Evolutionary conservation across 306 rosid genomes (phyloP), one percentile per base, ranked within the genome.

Genomic region (Cyamopsis tetragonoloba): DNA sequence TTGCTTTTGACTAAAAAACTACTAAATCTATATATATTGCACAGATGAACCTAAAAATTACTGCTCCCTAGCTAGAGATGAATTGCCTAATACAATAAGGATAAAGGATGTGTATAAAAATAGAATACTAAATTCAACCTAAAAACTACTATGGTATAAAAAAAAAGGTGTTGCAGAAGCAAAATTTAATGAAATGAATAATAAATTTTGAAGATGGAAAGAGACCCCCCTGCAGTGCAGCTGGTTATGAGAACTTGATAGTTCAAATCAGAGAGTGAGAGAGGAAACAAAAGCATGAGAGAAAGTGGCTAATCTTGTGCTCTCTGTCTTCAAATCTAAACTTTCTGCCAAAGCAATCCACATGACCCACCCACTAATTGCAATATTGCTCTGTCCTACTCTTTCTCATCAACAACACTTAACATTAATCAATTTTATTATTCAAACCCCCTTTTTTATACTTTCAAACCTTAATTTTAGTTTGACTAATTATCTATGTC

Each of bases 261-360:
- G 43, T 68, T 72, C 80, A 79, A 71, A 66, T 81, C 82, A 47
- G 79, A 77, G 3, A 61, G 73, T 47, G 79, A 81, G 53, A 24
- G 58, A 67, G 74, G 79, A 72, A 81, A 81, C 85, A 68, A 57
- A 50, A 62, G 66, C 79, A 77, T 77, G 71, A 48, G 66, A 62
- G 66, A 39, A 27, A 37, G 1, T 48, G 24, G 55, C 61, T 77
- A 72, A 72, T 81, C 56, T 56, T 55, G 62, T 72, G 76, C 6
- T 14, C 8, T 32, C 11, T 65, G 70, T 68, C 66, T 70, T 62
- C 19, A 67, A 48, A 34, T 55, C 67, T 46, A 22, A n/a, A 56
- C 46, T 54, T 63, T 37, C 54, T 70, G 34, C 78, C 78, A 81
- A 81, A 77, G 82, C 85, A 77, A 46, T 48, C 70, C 85, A 77